Evolutionary conservation across 2,329 filamentous ascomycete species (phyloP), one percentile per base, ranked within the genome.

Genomic region (Aspergillus quadricinctus): DNA sequence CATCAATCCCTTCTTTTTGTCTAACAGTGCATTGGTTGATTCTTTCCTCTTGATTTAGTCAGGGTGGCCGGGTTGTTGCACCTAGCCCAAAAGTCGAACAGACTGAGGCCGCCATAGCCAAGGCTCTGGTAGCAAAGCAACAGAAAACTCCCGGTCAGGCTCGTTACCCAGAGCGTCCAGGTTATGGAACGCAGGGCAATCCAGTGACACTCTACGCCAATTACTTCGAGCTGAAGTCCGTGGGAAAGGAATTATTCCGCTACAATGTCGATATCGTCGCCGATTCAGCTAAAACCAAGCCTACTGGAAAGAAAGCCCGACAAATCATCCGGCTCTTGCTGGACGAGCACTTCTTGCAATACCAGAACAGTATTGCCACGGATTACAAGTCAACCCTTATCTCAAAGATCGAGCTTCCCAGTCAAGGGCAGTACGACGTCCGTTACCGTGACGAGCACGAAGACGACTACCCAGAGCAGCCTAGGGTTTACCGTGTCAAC

Each of bases 271-370:
- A 68, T 8, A 66, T 73, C 21, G 57, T 61, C 1, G 65, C 64
- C 3, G 64, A 70, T 23, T 54, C 67, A n/a, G 62, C 68, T 3
- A 66, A 60, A 5, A 61, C 60, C 6, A 51, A 62, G 3, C 66
- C 67, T 3, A 53, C 67, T 43, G 77, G 76, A 52, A 73, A 73
- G 35, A 81, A 79, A 66, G 78, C 73, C 37, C 74, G 75, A 45
- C 77, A 77, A 4, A 70, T 83, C 4, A 70, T 85, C 17, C 68
- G 79, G 17, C 63, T 80, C 23, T 62, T 85, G 19, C 60, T 78
- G 17, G 70, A 76, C 52, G 66, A 74, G 57, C 61, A 75, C 58
- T 67, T 75, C 61, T 5, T 62, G 1, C 25, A 65, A n/a, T 48
- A 65, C 17, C 58, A 58, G 28, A 61, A 59, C 9, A 55, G 60